Percentiles rank a stretch among this genome's conserved stretches.
Conservation (phyloP, 164 flowering plant species). For the Berberis thunbergii region DNA sequence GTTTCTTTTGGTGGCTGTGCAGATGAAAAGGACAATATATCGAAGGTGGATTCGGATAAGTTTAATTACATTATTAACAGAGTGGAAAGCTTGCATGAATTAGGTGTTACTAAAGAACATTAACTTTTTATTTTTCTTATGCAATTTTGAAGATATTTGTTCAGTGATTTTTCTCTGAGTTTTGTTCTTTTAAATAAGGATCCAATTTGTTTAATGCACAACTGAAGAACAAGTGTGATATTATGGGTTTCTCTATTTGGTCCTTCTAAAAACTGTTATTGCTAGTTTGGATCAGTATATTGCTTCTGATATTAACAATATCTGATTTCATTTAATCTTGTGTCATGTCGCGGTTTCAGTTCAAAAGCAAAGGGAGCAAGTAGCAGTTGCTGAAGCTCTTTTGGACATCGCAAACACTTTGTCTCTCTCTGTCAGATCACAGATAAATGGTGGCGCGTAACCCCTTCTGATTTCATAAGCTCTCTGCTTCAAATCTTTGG, state of each 20-base stretch:
- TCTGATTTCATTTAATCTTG: no score
- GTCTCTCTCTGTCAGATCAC: slow-evolving; percentile 47
- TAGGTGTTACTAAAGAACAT: slow-evolving; percentile 27
- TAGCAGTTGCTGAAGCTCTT: slow-evolving; percentile 91
- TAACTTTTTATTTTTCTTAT: no score
- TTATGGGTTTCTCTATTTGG: no score
- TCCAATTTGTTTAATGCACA: no score
- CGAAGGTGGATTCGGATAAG: slow-evolving; percentile 37
- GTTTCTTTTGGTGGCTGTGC: slow-evolving; percentile 10
- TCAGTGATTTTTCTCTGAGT: no score
- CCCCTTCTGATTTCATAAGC: slow-evolving; percentile 54
- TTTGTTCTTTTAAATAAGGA: no score
- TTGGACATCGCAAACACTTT: slow-evolving; percentile 61
- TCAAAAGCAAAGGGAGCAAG: slow-evolving; percentile 84
- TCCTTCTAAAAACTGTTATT: no score
- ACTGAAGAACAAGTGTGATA: no score
- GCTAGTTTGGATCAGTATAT: no score
- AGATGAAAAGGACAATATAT: slow-evolving; percentile 60
- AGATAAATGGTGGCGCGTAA: slow-evolving; percentile 38
- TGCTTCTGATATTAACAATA: no score
- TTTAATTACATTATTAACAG: slow-evolving; percentile 41
- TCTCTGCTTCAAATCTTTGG: slow-evolving; percentile 43
- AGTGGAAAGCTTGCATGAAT: slow-evolving; percentile 59
- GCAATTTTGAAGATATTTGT: no score
- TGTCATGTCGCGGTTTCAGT: slow-evolving; percentile 31